Base-by-base conservation (phyloP, 1,284 basidiomycete species). In the Blastosporella zonata region DNA sequence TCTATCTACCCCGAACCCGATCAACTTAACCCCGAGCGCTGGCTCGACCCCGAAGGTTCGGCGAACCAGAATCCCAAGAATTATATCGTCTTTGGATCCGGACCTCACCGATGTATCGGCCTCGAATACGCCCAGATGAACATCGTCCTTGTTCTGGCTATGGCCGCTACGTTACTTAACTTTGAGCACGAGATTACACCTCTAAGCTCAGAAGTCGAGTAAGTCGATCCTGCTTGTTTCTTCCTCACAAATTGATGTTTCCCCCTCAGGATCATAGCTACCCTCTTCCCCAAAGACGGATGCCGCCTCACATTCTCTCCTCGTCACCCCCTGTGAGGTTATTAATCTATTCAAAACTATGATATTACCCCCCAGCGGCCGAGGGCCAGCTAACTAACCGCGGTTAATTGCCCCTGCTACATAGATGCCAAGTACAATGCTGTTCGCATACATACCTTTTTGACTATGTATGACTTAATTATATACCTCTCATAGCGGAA, bases 61-160 rank as follows among this genome's bases (percentile, higher is more conserved):
- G 93, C 94, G 27, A 92, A 93, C 68, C 70, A 77, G 59, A 91
- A 90, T 68, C 92, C 94, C 39, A 88, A 92, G 71, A 97, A 98
- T 73, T 99, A 93, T 67, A 83, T 99, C 55, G 93, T 98, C 22
- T 99, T 95, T 67, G 96, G 96, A 49, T 85, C 82, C 55, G 96
- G 96, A 7, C 93, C 95, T 44, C 93, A 96, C 71, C 85, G 84
- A 63, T 97, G 95, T 71, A 95, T 97, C 55, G 96, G 93, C 31
- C 66, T 92, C 49, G 92, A 97, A 68, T 98, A 99, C 66, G 93
- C 94, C 34, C 80, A 81, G 59, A 87, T 94, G 84, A 96, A 97
- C 69, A 91, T 98, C 47, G 87, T 82, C 1, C 78, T 95, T 18
- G 86, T 90, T 3, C 75, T 98, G 22, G 93, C 89, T 6, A 86